phyloP scores from a whole-genome alignment of 495 filamentous ascomycete species.

The Neurospora africana region DNA sequence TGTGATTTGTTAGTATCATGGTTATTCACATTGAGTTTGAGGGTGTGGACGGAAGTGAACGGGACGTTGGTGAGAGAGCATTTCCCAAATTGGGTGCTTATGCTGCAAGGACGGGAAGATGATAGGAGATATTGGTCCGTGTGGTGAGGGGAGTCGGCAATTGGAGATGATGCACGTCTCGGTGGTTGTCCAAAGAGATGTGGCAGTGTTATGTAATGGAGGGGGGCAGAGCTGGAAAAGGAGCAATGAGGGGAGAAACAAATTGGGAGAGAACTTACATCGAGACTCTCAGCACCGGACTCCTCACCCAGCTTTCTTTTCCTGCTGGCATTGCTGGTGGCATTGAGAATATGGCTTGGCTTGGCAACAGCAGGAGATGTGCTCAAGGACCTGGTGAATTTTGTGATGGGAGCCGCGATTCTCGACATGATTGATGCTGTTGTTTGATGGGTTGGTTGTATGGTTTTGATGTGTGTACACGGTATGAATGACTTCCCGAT shows the following conservation, averaged over 20 bases:
- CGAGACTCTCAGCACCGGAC: conserved; percentile 4
- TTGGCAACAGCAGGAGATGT: conserved; percentile 24
- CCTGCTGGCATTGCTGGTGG: conserved; percentile 17
- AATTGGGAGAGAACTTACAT: conserved; percentile 11
- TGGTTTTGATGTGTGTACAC: neutral
- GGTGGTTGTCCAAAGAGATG: conserved; percentile 1
- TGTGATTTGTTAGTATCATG: conserved; percentile 20
- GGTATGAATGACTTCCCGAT: neutral
- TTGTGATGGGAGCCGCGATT: conserved; percentile 30
- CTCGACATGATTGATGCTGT: conserved; percentile 25
- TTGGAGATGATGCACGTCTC: neutral
- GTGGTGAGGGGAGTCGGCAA: neutral
- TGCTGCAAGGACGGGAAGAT: neutral
- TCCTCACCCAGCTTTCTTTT: conserved; percentile 10
- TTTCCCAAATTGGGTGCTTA: neutral
- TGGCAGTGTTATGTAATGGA: neutral
- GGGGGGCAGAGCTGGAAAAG: neutral
- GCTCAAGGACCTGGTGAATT: conserved; percentile 36
- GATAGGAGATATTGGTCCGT: neutral
- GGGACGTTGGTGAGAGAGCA: conserved; percentile 15
- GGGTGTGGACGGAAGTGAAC: conserved; percentile 18
- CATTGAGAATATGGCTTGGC: conserved; percentile 24
- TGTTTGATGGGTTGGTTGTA: neutral
- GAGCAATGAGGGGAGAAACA: neutral
- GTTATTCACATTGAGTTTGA: conserved; percentile 2